Conservation (phyloP, 1,284 basidiomycete species). For the Ganoderma lingzhi region DNA sequence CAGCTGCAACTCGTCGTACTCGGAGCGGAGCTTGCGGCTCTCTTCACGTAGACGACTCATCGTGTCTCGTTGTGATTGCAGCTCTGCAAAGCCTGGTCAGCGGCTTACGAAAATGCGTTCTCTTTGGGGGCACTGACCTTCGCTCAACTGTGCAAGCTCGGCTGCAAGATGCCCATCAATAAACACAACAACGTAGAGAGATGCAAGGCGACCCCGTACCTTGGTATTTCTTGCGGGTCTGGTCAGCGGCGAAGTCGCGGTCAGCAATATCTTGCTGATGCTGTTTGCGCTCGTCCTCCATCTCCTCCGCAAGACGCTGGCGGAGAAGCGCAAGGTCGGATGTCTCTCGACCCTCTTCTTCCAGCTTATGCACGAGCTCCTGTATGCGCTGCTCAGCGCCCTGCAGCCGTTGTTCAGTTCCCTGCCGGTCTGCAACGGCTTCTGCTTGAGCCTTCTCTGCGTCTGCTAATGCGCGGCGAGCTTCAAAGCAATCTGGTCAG, state of each 20-base stretch:
- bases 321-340: constrained; percentile 71
- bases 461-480: constrained; percentile 66
- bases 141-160: constrained; percentile 78
- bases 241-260: constrained; percentile 79
- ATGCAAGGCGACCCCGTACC: constrained; percentile 48
- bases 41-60: constrained; percentile 82
- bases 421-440: constrained; percentile 60
- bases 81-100: constrained; percentile 51
- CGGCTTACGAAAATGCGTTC: neutral
- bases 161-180: constrained; percentile 47
- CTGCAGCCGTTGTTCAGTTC: constrained; percentile 58
- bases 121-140: constrained; percentile 55
- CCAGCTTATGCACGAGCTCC: constrained; percentile 71
- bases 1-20: constrained; percentile 80
- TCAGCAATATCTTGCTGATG: constrained; percentile 81
- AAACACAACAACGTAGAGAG: neutral
- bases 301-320: constrained; percentile 72
- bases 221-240: constrained; percentile 87
- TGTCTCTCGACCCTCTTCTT: constrained; percentile 74
- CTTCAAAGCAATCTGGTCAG: constrained; percentile 45
- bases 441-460: constrained; percentile 68
- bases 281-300: constrained; percentile 80
- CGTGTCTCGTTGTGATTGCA: constrained; percentile 78
- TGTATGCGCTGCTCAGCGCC: constrained; percentile 62
- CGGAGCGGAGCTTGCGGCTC: constrained; percentile 77